Evolutionary conservation across 2,329 filamentous ascomycete species (phyloP).

Genomic region (Cordyceps cateniannulata): DNA sequence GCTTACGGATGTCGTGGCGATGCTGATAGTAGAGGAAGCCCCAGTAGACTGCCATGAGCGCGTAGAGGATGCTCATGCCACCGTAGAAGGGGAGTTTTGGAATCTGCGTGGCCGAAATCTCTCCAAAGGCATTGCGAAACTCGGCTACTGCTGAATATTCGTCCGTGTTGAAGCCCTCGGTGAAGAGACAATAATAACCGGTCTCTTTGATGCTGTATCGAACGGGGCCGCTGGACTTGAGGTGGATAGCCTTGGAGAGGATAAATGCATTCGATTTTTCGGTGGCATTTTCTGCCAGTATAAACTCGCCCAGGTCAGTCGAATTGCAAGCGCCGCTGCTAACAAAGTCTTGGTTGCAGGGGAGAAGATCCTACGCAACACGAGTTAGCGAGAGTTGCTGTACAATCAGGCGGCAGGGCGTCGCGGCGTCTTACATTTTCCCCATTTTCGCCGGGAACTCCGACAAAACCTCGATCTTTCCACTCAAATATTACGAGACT

Average conservation of each 20-base stretch:
- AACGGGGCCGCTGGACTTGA: slow-evolving; percentile 67
- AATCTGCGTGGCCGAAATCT: slow-evolving; percentile 91
- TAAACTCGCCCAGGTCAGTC: slow-evolving; percentile 76
- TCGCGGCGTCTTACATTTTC: slow-evolving; percentile 39
- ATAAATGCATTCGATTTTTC: slow-evolving; percentile 65
- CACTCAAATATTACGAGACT: slow-evolving; percentile 93
- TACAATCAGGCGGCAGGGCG: neutral
- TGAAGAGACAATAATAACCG: slow-evolving; percentile 92
- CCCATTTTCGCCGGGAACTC: slow-evolving; percentile 52
- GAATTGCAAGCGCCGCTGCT: slow-evolving; percentile 64
- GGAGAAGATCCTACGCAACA: slow-evolving; percentile 35
- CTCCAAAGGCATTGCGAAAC: slow-evolving; percentile 93
- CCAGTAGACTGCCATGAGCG: slow-evolving; percentile 78
- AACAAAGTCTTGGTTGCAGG: slow-evolving; percentile 71
- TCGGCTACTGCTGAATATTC: slow-evolving; percentile 78
- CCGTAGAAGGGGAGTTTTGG: slow-evolving; percentile 97
- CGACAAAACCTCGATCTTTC: slow-evolving; percentile 75
- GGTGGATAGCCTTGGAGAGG: slow-evolving; percentile 71
- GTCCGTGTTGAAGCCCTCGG: slow-evolving; percentile 59
- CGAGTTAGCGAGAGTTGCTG: slow-evolving; percentile 27
- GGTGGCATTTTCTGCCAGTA: slow-evolving; percentile 70
- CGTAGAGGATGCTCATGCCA: slow-evolving; percentile 87
- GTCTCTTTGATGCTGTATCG: slow-evolving; percentile 84
- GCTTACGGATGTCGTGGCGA: slow-evolving; percentile 76
- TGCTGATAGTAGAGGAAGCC: slow-evolving; percentile 94